Percentiles rank a stretch among this genome's conserved stretches.
phyloP scores from a whole-genome alignment of 1,284 basidiomycete species.

The Sanghuangporus weigelae region DNA sequence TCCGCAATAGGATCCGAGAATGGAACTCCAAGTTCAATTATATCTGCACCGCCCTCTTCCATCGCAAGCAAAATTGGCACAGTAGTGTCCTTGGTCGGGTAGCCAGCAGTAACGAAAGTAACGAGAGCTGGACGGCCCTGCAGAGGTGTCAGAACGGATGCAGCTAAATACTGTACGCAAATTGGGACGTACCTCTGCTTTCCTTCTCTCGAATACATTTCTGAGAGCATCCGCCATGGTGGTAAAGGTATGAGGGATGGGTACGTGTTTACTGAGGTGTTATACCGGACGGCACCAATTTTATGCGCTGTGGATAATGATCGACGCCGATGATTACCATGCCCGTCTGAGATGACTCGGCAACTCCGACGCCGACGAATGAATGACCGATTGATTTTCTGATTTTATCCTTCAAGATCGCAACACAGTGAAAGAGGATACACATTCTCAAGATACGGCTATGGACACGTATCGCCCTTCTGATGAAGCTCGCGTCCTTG shows the following conservation, averaged over 20 bases:
- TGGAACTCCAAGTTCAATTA: constrained; percentile 94
- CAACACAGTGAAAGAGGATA: not conserved
- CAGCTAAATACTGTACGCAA: not conserved
- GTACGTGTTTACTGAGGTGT: not conserved
- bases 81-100: constrained; percentile 73
- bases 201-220: constrained; percentile 69
- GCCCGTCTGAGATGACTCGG: not conserved
- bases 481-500: constrained; percentile 72
- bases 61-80: constrained; percentile 87
- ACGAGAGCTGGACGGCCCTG: constrained; percentile 73
- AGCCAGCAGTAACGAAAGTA: constrained; percentile 91
- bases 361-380: not conserved
- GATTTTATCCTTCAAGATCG: not conserved
- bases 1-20: constrained; percentile 98
- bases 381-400: not conserved
- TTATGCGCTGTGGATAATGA: constrained; percentile 14
- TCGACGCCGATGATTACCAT: not conserved
- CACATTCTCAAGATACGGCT: not conserved
- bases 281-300: constrained; percentile 15
- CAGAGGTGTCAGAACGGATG: constrained; percentile 3
- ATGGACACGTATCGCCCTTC: constrained; percentile 27
- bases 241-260: constrained; percentile 2
- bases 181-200: constrained; percentile 46
- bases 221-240: constrained; percentile 71
- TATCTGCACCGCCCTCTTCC: constrained; percentile 89